A percentile compares a stretch with the other conserved stretches of the same genome.
Evolutionary conservation across 2,329 filamentous ascomycete genomes (phyloP).

Genomic region (Cladophialophora yegresii): DNA sequence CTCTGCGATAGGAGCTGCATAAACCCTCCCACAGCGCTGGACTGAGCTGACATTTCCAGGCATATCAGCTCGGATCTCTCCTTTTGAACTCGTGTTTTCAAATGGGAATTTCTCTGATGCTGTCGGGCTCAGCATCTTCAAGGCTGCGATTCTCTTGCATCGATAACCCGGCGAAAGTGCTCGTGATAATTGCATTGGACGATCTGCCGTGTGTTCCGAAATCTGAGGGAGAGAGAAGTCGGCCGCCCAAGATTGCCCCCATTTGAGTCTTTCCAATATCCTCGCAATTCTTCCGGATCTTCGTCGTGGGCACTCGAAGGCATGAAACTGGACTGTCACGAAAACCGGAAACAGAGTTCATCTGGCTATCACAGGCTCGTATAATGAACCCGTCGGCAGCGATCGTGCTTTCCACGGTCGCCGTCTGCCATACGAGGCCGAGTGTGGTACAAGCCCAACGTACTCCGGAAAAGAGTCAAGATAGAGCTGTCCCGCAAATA

Average conservation of each 20-base stretch:
- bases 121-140: no score
- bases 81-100: no score
- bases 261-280: conserved; percentile 50
- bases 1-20: no score
- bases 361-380: conserved; percentile 1
- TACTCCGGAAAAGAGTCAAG: background rate
- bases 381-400: conserved; percentile 38
- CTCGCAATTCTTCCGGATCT: conserved; percentile 44
- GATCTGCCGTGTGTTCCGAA: background rate
- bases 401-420: conserved; percentile 26
- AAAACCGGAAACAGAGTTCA: conserved; percentile 39
- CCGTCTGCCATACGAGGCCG: conserved; percentile 14
- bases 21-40: no score
- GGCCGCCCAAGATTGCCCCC: conserved; percentile 46
- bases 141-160: no score
- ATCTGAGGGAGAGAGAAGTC: conserved; percentile 2
- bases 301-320: conserved; percentile 41
- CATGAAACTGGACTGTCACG: conserved; percentile 47
- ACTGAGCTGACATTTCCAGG: no score
- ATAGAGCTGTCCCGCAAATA: conserved; percentile 2
- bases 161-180: no score
- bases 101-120: no score
- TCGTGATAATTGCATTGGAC: no score
- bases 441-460: conserved; percentile 28
- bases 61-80: no score